A percentile compares a stretch with the other conserved stretches of the same genome.
Conservation (phyloP, 2,329 filamentous ascomycete genomes). For the Diaporthe sp. region DNA sequence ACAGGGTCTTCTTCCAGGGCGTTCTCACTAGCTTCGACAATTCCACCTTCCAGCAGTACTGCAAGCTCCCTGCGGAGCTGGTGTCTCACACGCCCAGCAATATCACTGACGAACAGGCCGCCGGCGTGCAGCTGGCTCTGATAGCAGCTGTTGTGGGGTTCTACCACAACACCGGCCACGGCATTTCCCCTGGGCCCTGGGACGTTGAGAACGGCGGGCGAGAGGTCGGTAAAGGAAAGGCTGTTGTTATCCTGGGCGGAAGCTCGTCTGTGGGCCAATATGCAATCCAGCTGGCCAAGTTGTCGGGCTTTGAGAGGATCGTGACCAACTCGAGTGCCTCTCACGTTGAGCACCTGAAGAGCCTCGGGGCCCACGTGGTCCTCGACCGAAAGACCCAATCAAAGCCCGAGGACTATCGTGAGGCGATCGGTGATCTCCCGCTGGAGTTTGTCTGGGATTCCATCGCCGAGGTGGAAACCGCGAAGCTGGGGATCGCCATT, state of each 20-base stretch:
- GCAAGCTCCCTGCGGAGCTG: conserved; percentile 51
- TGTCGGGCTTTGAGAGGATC: conserved; percentile 60
- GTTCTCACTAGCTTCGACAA: conserved; percentile 50
- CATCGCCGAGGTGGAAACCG: conserved; percentile 49
- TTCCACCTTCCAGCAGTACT: conserved; percentile 55
- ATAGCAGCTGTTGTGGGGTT: conserved; percentile 44
- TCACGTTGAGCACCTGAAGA: conserved; percentile 52
- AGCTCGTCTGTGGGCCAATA: conserved; percentile 57
- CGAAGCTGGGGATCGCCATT: conserved; percentile 49
- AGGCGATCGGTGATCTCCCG: conserved; percentile 46
- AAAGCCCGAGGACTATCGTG: conserved; percentile 45
- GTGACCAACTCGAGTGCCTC: conserved; percentile 53
- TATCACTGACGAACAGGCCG: conserved; percentile 50
- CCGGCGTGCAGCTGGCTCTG: conserved; percentile 46
- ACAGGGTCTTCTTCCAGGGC: conserved; percentile 56
- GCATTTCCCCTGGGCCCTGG: conserved; percentile 49
- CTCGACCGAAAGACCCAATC: conserved; percentile 45
- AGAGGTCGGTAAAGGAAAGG: conserved; percentile 56
- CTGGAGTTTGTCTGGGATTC: conserved; percentile 51
- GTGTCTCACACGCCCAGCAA: conserved; percentile 50
- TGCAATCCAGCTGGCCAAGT: conserved; percentile 59
- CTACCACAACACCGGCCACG: conserved; percentile 45
- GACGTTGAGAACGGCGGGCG: conserved; percentile 42
- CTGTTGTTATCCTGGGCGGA: conserved; percentile 54
- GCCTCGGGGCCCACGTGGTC: conserved; percentile 43